Percentiles rank a stretch among this genome's conserved stretches.
These are phyloP conservation scores for Hibiscus syriacus DNA, from an alignment of 345 rosid genomes.

Conservation along the genomic window DNA sequence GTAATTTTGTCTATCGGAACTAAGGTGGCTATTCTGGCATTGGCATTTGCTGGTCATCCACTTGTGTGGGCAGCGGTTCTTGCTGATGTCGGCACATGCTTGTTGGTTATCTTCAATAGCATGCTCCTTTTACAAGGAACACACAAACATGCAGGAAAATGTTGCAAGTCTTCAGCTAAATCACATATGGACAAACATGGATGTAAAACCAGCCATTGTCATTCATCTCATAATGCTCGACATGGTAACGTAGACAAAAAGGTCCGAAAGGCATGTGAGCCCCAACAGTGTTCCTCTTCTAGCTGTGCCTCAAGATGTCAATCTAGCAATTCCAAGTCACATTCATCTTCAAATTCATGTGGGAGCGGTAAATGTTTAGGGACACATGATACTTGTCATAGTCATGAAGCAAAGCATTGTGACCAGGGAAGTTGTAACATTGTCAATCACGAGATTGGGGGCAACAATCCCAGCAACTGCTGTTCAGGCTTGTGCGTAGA, in stretches of 20 bases:
- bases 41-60: conserved; percentile 81
- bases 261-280: neutral
- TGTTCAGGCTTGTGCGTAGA: neutral
- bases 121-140: conserved; percentile 50
- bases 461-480: neutral
- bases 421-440: neutral
- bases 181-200: conserved; percentile 9
- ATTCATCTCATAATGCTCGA: conserved; percentile 4
- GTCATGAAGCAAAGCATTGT: conserved; percentile 1
- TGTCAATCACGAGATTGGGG: neutral
- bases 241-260: conserved; percentile 12
- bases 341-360: conserved; percentile 6
- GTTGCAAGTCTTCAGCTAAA: conserved; percentile 21
- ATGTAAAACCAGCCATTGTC: neutral
- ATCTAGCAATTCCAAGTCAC: neutral
- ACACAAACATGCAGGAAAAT: conserved; percentile 4
- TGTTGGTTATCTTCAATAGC: conserved; percentile 79
- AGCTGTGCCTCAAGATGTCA: conserved; percentile 15
- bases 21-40: conserved; percentile 54
- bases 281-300: conserved; percentile 1
- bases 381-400: neutral
- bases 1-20: conserved; percentile 49
- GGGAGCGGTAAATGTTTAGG: neutral
- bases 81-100: conserved; percentile 80
- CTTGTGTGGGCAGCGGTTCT: conserved; percentile 88